These are phyloP conservation scores for Botrytis medusae DNA, from an alignment of 2,329 filamentous ascomycete genomes.

Conservation along the genomic window DNA sequence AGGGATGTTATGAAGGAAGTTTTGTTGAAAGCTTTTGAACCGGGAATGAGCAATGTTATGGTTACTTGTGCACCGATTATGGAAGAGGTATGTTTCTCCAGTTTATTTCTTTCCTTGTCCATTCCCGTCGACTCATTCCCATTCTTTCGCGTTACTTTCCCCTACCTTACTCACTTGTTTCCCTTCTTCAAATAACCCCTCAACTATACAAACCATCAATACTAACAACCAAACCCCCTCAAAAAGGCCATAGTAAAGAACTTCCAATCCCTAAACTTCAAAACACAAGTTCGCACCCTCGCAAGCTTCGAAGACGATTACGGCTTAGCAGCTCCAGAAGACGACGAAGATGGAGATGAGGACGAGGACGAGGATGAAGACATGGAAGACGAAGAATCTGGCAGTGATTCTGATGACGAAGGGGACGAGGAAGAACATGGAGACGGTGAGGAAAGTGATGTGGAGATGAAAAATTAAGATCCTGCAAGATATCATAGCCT, in stretches of 20 bases:
- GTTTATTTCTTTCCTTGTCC: not conserved
- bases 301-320: constrained; percentile 88
- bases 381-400: constrained; percentile 32
- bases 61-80: constrained; percentile 85
- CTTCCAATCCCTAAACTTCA: constrained; percentile 75
- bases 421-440: constrained; percentile 26
- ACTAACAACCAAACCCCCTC: constrained; percentile 15
- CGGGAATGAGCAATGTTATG: constrained; percentile 78
- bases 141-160: constrained; percentile 14
- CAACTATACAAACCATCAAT: not conserved
- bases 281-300: constrained; percentile 70
- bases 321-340: constrained; percentile 59
- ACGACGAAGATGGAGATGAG: constrained; percentile 56
- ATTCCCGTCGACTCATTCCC: not conserved
- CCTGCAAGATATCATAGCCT: not conserved
- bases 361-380: constrained; percentile 41
- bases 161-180: not conserved
- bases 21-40: constrained; percentile 76
- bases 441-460: constrained; percentile 9
- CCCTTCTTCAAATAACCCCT: not conserved
- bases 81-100: constrained; percentile 65
- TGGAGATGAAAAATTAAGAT: constrained; percentile 3
- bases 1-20: constrained; percentile 70
- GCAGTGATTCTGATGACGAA: constrained; percentile 28
- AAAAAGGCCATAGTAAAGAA: constrained; percentile 70